Base-by-base conservation (phyloP, 78 protist species). In the Planoprotostelium fungivorum region DNA sequence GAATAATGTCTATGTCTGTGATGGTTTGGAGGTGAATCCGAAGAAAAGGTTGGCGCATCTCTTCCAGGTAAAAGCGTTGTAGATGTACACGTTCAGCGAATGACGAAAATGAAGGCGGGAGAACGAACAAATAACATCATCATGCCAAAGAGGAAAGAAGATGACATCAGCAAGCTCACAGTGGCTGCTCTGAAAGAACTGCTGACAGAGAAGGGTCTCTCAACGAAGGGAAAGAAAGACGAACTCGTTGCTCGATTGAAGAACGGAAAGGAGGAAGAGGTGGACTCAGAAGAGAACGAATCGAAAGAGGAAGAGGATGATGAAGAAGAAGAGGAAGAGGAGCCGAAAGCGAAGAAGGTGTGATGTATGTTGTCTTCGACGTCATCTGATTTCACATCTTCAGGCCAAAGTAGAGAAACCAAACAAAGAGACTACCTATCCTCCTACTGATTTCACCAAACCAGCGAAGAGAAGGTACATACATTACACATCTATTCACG, bases 271-370 rank as follows among this genome's bases (percentile, higher is more conserved):
- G 91, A 35, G 1, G 16, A 87, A 10, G 89, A 91, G 25, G 88
- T 84, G 31, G 93, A 38, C 29, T 10, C 28, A 31, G 86, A 86
- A 5, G 38, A 88, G 5, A 87, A 0, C 0, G 91, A 83, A 25
- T 83, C 38, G 84, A 73, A 34, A n/a, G 87, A 87, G 35, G 85
- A 28, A 16, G 90, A 25, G 25, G 90, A 92, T 28, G 88, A 84
- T 28, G 91, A 63, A 63, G 95, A 93, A 35, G 51, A 31, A 35
- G 93, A 90, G 28, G 93, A 87, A 37, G 92, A 36, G 34, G 90
- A 87, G 83, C 29, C 92, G 29, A 63, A 35, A 0, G 83, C 10
- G 28, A 5, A 63, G 83, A 90, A 39, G 25, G 28, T n/a, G 87
- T 16, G 36, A 63, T 36, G 31, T 23, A 63, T 37, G 39, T 35